phyloP scores from a whole-genome alignment of 2,329 filamentous ascomycete genomes.

The Graphium sp. region DNA sequence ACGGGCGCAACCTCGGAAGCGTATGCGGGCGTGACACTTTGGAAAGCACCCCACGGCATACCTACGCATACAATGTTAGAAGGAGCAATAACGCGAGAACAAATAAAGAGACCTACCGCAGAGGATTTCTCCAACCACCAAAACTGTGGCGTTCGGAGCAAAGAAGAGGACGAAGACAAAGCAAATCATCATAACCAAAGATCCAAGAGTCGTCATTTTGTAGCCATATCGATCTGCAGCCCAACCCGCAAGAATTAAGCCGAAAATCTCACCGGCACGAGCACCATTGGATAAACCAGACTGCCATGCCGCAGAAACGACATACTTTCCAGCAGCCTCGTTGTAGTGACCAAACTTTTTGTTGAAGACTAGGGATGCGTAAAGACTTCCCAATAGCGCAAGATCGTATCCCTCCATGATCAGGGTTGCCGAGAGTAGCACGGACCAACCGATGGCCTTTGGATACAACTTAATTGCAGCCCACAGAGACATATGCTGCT shows the following conservation, averaged over 20 bases:
- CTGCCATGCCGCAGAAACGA: constrained; percentile 38
- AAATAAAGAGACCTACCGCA: constrained; percentile 10
- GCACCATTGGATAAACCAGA: constrained; percentile 36
- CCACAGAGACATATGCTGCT: constrained; percentile 53
- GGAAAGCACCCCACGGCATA: constrained; percentile 35
- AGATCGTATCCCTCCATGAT: constrained; percentile 36
- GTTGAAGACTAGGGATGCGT: constrained; percentile 26
- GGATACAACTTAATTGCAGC: constrained; percentile 73
- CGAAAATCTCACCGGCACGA: constrained; percentile 35
- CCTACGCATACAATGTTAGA: too few species aligned
- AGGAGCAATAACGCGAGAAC: too few species aligned
- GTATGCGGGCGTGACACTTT: constrained; percentile 33
- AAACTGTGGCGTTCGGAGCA: constrained; percentile 23
- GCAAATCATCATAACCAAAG: constrained; percentile 24
- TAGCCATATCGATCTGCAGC: constrained; percentile 31
- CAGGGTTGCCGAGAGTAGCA: constrained; percentile 24
- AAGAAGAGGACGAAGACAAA: constrained; percentile 40
- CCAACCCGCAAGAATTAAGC: constrained; percentile 34
- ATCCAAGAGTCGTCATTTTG: constrained; percentile 28
- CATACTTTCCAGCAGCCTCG: constrained; percentile 18
- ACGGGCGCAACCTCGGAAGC: constrained; percentile 33
- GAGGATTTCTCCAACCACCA: constrained; percentile 31
- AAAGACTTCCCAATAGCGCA: constrained; percentile 29
- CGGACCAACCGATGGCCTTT: constrained; percentile 29
- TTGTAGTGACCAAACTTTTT: constrained; percentile 24